Evolutionary conservation across 2,329 filamentous ascomycete species (phyloP).

Genomic region (Monilinia fructicola): DNA sequence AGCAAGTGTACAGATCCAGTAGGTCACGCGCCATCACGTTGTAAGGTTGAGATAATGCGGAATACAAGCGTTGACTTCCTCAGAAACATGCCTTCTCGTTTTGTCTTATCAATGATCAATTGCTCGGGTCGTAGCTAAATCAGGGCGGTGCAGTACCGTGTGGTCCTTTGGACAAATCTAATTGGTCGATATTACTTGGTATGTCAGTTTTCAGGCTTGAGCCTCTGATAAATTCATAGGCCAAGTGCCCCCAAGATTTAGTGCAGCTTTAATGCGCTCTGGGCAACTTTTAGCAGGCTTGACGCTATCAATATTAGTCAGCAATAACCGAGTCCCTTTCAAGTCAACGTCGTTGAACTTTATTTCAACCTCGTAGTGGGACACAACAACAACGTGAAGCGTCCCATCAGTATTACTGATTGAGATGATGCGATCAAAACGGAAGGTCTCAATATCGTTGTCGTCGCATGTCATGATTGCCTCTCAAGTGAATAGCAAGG

Average conservation of each 20-base stretch:
- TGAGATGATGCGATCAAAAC: background rate
- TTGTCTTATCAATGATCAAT: too few relatives aligned
- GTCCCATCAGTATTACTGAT: background rate
- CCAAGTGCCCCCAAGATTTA: constrained; percentile 5
- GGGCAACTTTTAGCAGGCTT: background rate
- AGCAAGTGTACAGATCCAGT: too few relatives aligned
- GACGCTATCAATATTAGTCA: background rate
- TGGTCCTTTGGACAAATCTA: background rate
- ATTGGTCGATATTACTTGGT: background rate
- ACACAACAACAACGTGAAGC: background rate
- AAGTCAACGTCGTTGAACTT: background rate
- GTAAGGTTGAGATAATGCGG: background rate
- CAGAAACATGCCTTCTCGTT: background rate
- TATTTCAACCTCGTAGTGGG: constrained; percentile 5
- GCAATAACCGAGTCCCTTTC: background rate
- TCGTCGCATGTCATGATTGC: background rate
- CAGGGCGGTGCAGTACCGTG: background rate
- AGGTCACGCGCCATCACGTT: too few relatives aligned
- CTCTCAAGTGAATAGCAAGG: constrained; percentile 10
- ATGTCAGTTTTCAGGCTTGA: background rate
- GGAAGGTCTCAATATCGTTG: background rate
- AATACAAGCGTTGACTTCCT: background rate
- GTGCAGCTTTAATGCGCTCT: background rate
- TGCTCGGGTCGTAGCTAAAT: too few relatives aligned
- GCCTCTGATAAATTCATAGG: background rate